Evolutionary conservation across 495 filamentous ascomycete genomes (phyloP).

Genomic region (Extremus antarcticus): DNA sequence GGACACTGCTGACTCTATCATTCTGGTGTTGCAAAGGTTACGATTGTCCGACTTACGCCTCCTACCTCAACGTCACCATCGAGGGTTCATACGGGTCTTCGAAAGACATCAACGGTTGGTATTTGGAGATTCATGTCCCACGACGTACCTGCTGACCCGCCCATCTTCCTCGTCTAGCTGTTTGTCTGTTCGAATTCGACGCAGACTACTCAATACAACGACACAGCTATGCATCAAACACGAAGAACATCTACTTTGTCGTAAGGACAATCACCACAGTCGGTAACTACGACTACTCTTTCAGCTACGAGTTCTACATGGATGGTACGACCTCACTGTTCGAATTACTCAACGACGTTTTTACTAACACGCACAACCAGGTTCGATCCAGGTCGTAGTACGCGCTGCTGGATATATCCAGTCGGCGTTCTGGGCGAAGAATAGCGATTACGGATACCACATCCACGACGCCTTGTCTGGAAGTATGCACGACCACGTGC

Average conservation of each 20-base stretch:
- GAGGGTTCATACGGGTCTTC: constrained; percentile 32
- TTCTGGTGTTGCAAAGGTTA: no score
- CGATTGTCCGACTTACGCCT: constrained; percentile 41
- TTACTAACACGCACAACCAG: neutral
- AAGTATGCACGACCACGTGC: constrained; percentile 49
- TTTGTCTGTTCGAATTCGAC: constrained; percentile 37
- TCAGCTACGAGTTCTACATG: constrained; percentile 43
- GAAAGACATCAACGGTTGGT: constrained; percentile 28
- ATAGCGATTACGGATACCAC: constrained; percentile 42
- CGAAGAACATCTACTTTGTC: constrained; percentile 38
- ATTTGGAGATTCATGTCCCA: neutral
- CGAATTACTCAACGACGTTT: neutral
- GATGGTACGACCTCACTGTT: constrained; percentile 35
- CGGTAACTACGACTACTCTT: constrained; percentile 45
- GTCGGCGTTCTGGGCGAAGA: constrained; percentile 37
- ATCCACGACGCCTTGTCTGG: constrained; percentile 42
- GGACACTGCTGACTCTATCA: no score
- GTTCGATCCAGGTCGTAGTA: constrained; percentile 41
- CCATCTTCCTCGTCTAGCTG: constrained; percentile 17
- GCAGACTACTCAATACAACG: constrained; percentile 34
- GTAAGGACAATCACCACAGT: constrained; percentile 38
- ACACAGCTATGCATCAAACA: constrained; percentile 27
- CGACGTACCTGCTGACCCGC: neutral
- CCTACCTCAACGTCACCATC: constrained; percentile 34
- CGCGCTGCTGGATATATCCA: constrained; percentile 48